These are phyloP conservation scores for Warburgia ugandensis DNA, from an alignment of 164 flowering plant genomes.

Conservation along the genomic window DNA sequence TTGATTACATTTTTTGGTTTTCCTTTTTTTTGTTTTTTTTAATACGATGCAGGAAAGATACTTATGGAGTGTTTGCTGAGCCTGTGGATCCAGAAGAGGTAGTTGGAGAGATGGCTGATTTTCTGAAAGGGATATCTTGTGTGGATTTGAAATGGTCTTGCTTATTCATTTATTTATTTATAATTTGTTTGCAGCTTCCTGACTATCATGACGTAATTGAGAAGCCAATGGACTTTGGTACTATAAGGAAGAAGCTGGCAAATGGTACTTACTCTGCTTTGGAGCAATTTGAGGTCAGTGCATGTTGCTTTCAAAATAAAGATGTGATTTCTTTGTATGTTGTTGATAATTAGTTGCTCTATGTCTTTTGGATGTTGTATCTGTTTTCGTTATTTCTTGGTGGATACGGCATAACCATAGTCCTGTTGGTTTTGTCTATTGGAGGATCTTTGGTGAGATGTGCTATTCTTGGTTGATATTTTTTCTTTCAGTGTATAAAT, in stretches of 20 bases:
- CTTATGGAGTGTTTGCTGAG: constrained; percentile 89
- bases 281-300: constrained; percentile 78
- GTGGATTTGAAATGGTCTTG: neutral
- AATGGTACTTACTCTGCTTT: constrained; percentile 59
- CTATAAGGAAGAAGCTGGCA: constrained; percentile 77
- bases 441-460: too few relatives aligned
- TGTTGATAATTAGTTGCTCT: neutral
- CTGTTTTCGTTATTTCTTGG: too few relatives aligned
- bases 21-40: constrained; percentile 5
- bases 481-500: too few relatives aligned
- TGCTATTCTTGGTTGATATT: too few relatives aligned
- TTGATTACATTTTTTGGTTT: neutral
- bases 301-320: neutral
- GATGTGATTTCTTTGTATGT: neutral
- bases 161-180: neutral
- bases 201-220: constrained; percentile 85
- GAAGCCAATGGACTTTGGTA: constrained; percentile 94
- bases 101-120: neutral
- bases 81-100: constrained; percentile 99
- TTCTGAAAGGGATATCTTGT: neutral
- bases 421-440: too few relatives aligned
- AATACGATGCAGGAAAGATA: constrained; percentile 72
- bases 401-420: too few relatives aligned
- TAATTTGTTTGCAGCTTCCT: constrained; percentile 59
- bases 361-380: neutral